Percentiles rank a stretch among this genome's conserved stretches.
phyloP scores from a whole-genome alignment of 768 basidiomycete species.

The Saitozyma sp. region DNA sequence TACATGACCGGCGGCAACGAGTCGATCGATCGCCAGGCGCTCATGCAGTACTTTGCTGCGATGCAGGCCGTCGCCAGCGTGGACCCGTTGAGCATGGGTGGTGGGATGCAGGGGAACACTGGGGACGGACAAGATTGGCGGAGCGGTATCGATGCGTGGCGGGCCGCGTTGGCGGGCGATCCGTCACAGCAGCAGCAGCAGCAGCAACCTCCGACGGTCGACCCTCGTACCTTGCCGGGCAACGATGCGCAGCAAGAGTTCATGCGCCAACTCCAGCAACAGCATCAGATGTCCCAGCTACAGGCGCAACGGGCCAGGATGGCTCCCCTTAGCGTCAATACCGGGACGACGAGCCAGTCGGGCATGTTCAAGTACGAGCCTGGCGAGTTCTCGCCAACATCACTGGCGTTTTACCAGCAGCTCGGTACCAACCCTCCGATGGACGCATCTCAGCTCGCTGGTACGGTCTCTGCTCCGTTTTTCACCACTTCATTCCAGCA shows the following conservation, averaged over 20 bases:
- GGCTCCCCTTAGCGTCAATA: slow-evolving; percentile 10
- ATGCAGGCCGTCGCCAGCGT: slow-evolving; percentile 2
- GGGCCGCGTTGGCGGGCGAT: slow-evolving; percentile 9
- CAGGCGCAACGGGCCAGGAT: slow-evolving; percentile 20
- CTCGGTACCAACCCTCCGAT: slow-evolving; percentile 21
- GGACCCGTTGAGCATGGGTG: slow-evolving; percentile 5
- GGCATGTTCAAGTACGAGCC: slow-evolving; percentile 35
- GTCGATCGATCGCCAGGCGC: slow-evolving; percentile 26
- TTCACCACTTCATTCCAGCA: slow-evolving; percentile 27
- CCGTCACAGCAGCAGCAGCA: slow-evolving; percentile 1
- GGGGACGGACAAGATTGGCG: slow-evolving; percentile 23
- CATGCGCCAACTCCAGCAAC: slow-evolving; percentile 17
- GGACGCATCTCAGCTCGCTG: slow-evolving; percentile 24
- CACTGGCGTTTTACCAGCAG: slow-evolving; percentile 42
- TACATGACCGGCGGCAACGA: slow-evolving; percentile 16
- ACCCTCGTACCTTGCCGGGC: slow-evolving; percentile 37
- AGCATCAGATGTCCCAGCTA: slow-evolving; percentile 33
- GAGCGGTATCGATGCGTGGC: slow-evolving; percentile 35
- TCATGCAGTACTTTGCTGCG: slow-evolving; percentile 16
- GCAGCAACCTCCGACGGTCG: slow-evolving; percentile 19
- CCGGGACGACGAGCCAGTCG: background rate
- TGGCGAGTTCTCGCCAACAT: slow-evolving; percentile 42
- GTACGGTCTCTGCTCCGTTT: slow-evolving; percentile 36
- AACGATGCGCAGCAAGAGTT: slow-evolving; percentile 12
- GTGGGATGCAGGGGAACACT: background rate